These are phyloP conservation scores for Clarireedia hainanense DNA, from an alignment of 2,329 filamentous ascomycete species.

Conservation along the genomic window DNA sequence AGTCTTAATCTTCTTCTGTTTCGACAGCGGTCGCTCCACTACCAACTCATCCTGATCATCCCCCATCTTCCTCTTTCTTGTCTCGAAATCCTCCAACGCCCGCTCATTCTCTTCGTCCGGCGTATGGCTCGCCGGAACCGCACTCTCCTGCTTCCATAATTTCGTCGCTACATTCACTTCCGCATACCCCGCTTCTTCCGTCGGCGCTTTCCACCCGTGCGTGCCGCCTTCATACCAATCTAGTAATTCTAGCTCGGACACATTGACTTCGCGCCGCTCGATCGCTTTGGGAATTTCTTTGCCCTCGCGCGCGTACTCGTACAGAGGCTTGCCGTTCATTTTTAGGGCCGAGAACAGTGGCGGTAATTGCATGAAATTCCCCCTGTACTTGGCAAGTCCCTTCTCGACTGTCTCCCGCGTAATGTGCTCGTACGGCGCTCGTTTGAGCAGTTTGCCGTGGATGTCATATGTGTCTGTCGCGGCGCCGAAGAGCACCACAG, in stretches of 20 bases:
- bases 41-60: conserved; percentile 28
- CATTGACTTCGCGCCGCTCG: conserved; percentile 69
- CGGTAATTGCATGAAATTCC: conserved; percentile 81
- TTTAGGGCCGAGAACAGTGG: conserved; percentile 90
- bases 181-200: conserved; percentile 64
- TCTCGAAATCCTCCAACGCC: conserved; percentile 30
- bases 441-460: conserved; percentile 72
- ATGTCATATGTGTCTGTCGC: conserved; percentile 90
- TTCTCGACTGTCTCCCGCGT: conserved; percentile 72
- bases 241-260: conserved; percentile 67
- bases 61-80: conserved; percentile 26
- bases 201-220: conserved; percentile 73
- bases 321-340: conserved; percentile 87
- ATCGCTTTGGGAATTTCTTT: conserved; percentile 82
- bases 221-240: conserved; percentile 80
- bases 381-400: conserved; percentile 66
- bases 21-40: conserved; percentile 21
- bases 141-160: conserved; percentile 54
- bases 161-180: conserved; percentile 73
- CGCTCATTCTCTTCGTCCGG: conserved; percentile 26
- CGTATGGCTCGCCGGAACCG: conserved; percentile 11
- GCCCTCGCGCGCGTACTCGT: conserved; percentile 91
- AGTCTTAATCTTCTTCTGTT: conserved; percentile 14
- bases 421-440: conserved; percentile 70
- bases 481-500: conserved; percentile 80